Conservation (phyloP, 2,329 filamentous ascomycete genomes). For the Apiospora kogelbergensis region DNA sequence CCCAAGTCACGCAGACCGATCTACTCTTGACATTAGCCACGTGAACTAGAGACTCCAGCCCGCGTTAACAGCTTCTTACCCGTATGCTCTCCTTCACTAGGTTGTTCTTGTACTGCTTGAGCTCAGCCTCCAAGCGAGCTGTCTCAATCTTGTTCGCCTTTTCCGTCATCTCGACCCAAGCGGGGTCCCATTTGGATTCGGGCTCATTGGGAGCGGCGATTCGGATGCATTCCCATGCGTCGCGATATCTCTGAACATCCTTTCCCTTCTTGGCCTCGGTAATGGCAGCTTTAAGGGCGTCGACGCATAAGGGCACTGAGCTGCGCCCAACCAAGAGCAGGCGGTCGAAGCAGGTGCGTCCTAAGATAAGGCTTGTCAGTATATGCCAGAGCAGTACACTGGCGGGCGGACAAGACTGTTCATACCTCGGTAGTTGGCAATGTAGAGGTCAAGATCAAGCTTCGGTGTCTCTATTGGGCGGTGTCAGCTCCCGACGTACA, state of each 20-base stretch:
- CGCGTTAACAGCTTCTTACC: conserved; percentile 47
- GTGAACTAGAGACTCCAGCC: background rate
- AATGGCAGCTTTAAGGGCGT: conserved; percentile 79
- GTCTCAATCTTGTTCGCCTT: conserved; percentile 69
- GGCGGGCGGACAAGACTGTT: background rate
- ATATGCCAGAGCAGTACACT: conserved; percentile 9
- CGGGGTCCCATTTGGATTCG: conserved; percentile 64
- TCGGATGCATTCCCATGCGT: conserved; percentile 65
- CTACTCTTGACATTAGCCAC: conserved; percentile 41
- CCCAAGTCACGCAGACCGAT: conserved; percentile 95
- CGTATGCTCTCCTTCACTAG: conserved; percentile 95
- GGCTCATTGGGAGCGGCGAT: conserved; percentile 64
- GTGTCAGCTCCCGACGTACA: background rate
- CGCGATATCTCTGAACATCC: conserved; percentile 71
- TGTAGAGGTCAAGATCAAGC: conserved; percentile 88
- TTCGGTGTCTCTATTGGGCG: conserved; percentile 68
- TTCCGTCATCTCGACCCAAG: conserved; percentile 73
- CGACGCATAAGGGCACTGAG: conserved; percentile 73
- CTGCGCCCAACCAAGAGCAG: conserved; percentile 78
- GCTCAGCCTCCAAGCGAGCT: conserved; percentile 75
- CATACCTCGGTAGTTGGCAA: conserved; percentile 82
- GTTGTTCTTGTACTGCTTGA: conserved; percentile 95
- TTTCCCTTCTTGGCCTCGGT: conserved; percentile 72
- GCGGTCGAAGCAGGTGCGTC: conserved; percentile 77
- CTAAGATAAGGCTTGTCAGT: conserved; percentile 42